Percentiles rank a stretch among this genome's conserved stretches.
phyloP scores from a whole-genome alignment of 2,329 filamentous ascomycete species.

The Eutypa lata region DNA sequence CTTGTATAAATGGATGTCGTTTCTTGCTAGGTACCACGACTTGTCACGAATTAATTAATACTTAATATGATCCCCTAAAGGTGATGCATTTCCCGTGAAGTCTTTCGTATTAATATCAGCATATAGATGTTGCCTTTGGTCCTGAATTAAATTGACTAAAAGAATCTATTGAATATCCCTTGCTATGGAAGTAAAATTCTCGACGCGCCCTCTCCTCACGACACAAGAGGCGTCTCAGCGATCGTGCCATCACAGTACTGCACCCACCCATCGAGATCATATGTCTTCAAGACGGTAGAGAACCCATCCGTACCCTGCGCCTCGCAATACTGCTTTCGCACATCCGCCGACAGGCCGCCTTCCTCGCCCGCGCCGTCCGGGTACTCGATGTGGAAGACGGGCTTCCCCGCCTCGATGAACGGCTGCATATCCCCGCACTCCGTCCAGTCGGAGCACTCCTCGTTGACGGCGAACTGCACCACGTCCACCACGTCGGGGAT shows the following conservation, averaged over 20 bases:
- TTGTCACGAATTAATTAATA: too few species aligned
- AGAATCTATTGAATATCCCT: too few species aligned
- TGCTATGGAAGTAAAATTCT: background rate
- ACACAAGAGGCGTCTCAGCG: background rate
- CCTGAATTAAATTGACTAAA: too few species aligned
- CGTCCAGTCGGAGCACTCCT: constrained; percentile 60
- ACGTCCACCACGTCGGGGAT: constrained; percentile 44
- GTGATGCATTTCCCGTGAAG: too few species aligned
- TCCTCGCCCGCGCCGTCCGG: constrained; percentile 39
- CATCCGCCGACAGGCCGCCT: background rate
- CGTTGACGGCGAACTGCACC: constrained; percentile 67
- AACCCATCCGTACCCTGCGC: background rate
- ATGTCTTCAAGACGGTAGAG: background rate
- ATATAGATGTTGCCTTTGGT: too few species aligned
- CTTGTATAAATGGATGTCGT: too few species aligned
- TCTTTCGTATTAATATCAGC: too few species aligned
- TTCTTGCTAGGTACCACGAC: too few species aligned
- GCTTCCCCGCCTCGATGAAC: constrained; percentile 60
- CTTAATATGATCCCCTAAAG: too few species aligned
- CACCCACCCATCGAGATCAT: background rate
- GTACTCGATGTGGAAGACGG: constrained; percentile 74
- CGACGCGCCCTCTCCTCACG: background rate
- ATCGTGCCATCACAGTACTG: background rate
- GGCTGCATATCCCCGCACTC: constrained; percentile 58
- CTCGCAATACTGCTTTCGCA: background rate